Percentiles rank a stretch among this genome's conserved stretches.
These are phyloP conservation scores for Bryoglossum gracile DNA, from an alignment of 495 filamentous ascomycete genomes.

Conservation along the genomic window DNA sequence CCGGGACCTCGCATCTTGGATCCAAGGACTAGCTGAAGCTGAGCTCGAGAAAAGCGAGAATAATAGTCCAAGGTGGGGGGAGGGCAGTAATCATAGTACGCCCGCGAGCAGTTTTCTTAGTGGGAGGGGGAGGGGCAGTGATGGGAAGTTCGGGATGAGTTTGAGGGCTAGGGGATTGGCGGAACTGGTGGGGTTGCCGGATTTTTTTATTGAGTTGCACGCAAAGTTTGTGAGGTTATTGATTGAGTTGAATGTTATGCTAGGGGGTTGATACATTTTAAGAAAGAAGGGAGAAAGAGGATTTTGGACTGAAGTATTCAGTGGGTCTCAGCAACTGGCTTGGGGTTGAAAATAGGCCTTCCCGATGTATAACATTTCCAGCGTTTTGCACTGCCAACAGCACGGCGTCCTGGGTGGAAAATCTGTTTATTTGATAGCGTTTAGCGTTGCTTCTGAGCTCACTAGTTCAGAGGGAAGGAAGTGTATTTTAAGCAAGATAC, in stretches of 20 bases:
- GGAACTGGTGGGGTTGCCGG: constrained; percentile 77
- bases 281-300: too few relatives aligned
- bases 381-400: too few relatives aligned
- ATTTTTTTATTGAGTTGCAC: constrained; percentile 86
- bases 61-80: constrained; percentile 23
- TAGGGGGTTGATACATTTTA: constrained; percentile 8
- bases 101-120: constrained; percentile 57
- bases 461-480: background rate
- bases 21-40: constrained; percentile 52
- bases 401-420: too few relatives aligned
- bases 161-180: constrained; percentile 70
- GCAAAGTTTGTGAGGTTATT: constrained; percentile 67
- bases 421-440: constrained; percentile 9
- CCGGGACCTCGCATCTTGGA: constrained; percentile 65
- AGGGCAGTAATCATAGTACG: constrained; percentile 19
- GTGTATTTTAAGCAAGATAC: constrained; percentile 4
- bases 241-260: constrained; percentile 44
- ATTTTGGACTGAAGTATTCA: too few relatives aligned
- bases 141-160: constrained; percentile 42
- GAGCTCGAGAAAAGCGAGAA: constrained; percentile 44
- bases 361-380: too few relatives aligned
- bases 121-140: constrained; percentile 50
- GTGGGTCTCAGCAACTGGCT: too few relatives aligned
- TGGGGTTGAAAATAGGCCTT: too few relatives aligned
- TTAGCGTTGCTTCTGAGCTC: constrained; percentile 11